Conservation (phyloP, 164 flowering plant genomes). For the Taxillus chinensis region DNA sequence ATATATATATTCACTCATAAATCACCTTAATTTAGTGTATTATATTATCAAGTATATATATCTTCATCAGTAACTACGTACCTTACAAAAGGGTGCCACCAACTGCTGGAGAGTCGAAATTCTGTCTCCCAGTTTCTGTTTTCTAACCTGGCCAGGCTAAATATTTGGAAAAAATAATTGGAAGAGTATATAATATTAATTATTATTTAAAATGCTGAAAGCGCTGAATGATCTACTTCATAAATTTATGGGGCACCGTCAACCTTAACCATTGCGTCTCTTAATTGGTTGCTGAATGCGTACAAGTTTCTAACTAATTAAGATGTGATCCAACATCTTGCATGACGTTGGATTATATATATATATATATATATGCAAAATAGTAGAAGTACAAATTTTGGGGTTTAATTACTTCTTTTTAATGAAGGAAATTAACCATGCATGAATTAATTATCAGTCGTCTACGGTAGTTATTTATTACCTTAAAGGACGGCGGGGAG, state of each 20-base stretch:
- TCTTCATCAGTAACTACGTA: conserved; percentile 12
- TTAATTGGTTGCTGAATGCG: no score
- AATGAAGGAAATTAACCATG: neutral
- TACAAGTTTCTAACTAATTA: no score
- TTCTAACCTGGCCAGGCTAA: conserved; percentile 54
- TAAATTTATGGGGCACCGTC: no score
- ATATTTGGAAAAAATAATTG: neutral
- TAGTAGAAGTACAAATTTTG: neutral
- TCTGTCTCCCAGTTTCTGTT: conserved; percentile 91
- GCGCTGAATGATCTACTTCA: no score
- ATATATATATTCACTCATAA: no score
- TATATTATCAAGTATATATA: no score
- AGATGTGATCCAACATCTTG: no score
- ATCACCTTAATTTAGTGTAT: no score
- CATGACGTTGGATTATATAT: no score
- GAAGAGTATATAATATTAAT: neutral
- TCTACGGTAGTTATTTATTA: conserved; percentile 7
- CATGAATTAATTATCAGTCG: no score
- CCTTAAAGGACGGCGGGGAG: conserved; percentile 81
- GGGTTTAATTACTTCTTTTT: neutral
- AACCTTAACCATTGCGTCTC: no score
- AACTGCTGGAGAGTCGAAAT: conserved; percentile 89
- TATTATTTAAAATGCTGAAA: no score
- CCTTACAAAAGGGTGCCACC: conserved; percentile 98
- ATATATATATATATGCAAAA: neutral